Base-by-base conservation (phyloP, 1,284 basidiomycete species). In the Termitomyces sp. region DNA sequence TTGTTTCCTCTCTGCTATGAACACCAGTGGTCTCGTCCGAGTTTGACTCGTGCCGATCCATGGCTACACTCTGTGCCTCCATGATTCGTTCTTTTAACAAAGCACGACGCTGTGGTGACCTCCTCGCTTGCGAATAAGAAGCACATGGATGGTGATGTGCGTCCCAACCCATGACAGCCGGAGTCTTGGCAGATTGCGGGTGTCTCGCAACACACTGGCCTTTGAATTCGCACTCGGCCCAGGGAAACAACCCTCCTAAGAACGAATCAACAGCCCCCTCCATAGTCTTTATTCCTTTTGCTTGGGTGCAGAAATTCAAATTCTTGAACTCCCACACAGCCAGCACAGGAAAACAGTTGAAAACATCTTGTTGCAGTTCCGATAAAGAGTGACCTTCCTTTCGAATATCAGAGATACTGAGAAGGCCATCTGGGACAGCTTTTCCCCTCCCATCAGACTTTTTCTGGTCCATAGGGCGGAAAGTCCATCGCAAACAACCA, bases 301-400 rank as follows among this genome's bases (percentile, higher is more conserved):
- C 21, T 9, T 3, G 7, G n/a, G 14, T 21, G 13, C 16, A 19
- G 14, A 47, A 41, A 26, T 47, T 46, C 1, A 52, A 11, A 38
- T 47, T 52, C 44, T 52, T 52, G 39, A 52, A 52, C 30, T 52
- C 50, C 39, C 39, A 52, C 1, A 42, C 8, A 2, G 21, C 45
- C 5, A 52, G 38, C 3, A 35, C 45, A 3, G 50, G 43, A 33
- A 51, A 51, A 5, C 9, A 16, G n/a, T 21, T 4, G 4, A 35
- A 13, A 31, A 51, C n/a, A 5, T 24, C 21, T 24, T 24, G 21
- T 5, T 24, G 21, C 21, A 3, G 21, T 24, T 24, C 5, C 21
- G 21, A 24, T 24, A 24, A 24, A n/a, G 8, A 38, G 18, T 14
- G 10, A 4, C 26, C 26, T 14, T 33, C 1, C 10, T 21, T 5